phyloP scores from a whole-genome alignment of 2,329 filamentous ascomycete species.

The Beauveria scarabaeidicola region DNA sequence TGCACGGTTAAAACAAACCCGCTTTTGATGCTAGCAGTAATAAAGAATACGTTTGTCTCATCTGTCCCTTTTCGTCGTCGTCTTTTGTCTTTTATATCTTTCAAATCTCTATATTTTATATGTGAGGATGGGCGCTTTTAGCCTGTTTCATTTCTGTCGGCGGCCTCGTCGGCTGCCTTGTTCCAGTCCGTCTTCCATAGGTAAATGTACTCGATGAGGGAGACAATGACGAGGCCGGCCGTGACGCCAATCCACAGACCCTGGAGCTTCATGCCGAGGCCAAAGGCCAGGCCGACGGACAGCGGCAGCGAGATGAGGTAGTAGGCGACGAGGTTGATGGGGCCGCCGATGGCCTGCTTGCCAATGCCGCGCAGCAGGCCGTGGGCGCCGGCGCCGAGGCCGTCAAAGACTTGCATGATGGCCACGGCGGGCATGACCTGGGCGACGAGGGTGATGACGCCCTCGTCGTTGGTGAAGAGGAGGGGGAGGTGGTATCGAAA shows the following conservation, averaged over 20 bases:
- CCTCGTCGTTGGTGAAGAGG: constrained; percentile 67
- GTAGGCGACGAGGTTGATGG: constrained; percentile 78
- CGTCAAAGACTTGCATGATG: constrained; percentile 84
- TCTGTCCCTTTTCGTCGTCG: background rate
- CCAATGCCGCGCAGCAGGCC: constrained; percentile 82
- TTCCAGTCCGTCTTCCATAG: constrained; percentile 46
- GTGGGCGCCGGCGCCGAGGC: constrained; percentile 68
- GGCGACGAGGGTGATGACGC: constrained; percentile 61
- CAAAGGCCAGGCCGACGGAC: constrained; percentile 70
- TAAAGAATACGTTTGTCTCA: background rate
- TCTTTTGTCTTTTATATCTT: background rate
- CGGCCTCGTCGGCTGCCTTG: constrained; percentile 43
- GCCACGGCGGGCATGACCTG: constrained; percentile 71
- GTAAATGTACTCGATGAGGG: constrained; percentile 45
- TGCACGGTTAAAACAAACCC: background rate
- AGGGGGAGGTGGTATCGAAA: constrained; percentile 66
- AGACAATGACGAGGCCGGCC: constrained; percentile 56
- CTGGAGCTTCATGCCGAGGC: constrained; percentile 63
- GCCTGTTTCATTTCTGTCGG: constrained; percentile 39
- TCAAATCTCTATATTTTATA: background rate
- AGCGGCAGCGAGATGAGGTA: constrained; percentile 81
- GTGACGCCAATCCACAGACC: constrained; percentile 78
- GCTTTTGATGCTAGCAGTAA: background rate
- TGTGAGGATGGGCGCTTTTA: constrained; percentile 18
- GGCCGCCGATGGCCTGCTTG: constrained; percentile 81